A percentile compares a stretch with the other conserved stretches of the same genome.
These are phyloP conservation scores for Eucalyptus polybractea DNA, from an alignment of 345 rosid genomes.

Conservation along the genomic window DNA sequence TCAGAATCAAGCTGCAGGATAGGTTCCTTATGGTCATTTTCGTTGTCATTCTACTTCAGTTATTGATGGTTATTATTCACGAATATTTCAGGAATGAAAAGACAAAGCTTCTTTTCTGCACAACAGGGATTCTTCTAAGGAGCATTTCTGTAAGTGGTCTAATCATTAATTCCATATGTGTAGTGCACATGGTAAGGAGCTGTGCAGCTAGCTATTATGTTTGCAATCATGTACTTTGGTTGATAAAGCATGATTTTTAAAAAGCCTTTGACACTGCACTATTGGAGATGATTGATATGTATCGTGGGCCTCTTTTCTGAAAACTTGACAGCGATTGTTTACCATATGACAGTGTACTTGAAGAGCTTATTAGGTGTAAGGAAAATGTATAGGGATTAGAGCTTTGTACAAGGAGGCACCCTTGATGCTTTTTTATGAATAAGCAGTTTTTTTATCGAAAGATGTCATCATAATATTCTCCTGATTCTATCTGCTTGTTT, in stretches of 20 bases:
- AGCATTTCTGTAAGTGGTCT: conserved; percentile 48
- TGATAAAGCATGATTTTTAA: not conserved
- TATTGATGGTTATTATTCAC: not conserved
- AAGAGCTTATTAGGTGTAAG: not conserved
- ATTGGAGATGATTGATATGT: not conserved
- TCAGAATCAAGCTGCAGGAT: not conserved
- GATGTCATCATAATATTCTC: not conserved
- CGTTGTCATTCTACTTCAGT: not conserved
- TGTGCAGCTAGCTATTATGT: not conserved
- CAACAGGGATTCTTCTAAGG: conserved; percentile 90
- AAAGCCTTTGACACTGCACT: not conserved
- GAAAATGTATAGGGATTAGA: not conserved
- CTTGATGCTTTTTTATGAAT: not conserved
- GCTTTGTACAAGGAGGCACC: not conserved
- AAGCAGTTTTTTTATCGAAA: not conserved
- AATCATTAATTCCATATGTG: not conserved
- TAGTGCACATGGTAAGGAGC: not conserved
- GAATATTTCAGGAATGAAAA: conserved; percentile 57
- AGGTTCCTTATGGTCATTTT: not conserved
- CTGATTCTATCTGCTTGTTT: not conserved
- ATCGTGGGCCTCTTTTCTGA: not conserved
- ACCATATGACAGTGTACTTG: not conserved
- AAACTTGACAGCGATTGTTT: not conserved
- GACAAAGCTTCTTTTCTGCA: conserved; percentile 88
- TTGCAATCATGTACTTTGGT: not conserved